These are phyloP conservation scores for Gynostemma pentaphyllum DNA, from an alignment of 306 rosid species.

Conservation along the genomic window DNA sequence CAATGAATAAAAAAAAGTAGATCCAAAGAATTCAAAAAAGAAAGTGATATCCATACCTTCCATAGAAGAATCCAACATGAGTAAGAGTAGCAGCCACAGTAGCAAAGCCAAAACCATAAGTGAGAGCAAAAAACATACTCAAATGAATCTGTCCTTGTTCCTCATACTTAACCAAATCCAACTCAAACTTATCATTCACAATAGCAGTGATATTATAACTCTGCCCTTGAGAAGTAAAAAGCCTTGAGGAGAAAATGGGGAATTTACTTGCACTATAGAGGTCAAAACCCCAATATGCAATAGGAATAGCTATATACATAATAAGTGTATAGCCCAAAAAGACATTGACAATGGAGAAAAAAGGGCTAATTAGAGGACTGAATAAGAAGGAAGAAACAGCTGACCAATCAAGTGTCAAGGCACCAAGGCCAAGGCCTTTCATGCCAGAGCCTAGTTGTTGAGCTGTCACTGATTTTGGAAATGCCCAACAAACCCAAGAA, in stretches of 20 bases:
- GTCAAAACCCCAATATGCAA: neutral
- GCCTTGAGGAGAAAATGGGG: conserved; percentile 2
- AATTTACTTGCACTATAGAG: neutral
- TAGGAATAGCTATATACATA: neutral
- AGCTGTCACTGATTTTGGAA: neutral
- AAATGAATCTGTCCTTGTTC: neutral
- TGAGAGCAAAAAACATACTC: conserved; percentile 6
- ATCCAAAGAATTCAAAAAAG: neutral
- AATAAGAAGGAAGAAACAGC: neutral
- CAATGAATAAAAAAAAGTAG: no score
- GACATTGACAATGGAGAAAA: conserved; percentile 3
- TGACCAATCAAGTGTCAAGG: conserved; percentile 9
- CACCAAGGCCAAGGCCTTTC: conserved; percentile 5
- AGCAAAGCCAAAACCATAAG: conserved; percentile 7
- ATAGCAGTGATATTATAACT: neutral
- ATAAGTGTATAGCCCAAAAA: neutral
- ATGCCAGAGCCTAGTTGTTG: conserved; percentile 10
- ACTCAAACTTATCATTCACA: conserved; percentile 3
- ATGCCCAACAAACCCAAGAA: conserved; percentile 36
- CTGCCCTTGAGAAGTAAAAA: conserved; percentile 1
- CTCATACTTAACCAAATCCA: neutral
- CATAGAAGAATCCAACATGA: conserved; percentile 7
- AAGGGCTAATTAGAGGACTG: conserved; percentile 6
- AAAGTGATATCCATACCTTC: conserved; percentile 9
- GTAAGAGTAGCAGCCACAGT: conserved; percentile 3